phyloP scores from a whole-genome alignment of 2,329 filamentous ascomycete species.

The Fonsecaea monophora region DNA sequence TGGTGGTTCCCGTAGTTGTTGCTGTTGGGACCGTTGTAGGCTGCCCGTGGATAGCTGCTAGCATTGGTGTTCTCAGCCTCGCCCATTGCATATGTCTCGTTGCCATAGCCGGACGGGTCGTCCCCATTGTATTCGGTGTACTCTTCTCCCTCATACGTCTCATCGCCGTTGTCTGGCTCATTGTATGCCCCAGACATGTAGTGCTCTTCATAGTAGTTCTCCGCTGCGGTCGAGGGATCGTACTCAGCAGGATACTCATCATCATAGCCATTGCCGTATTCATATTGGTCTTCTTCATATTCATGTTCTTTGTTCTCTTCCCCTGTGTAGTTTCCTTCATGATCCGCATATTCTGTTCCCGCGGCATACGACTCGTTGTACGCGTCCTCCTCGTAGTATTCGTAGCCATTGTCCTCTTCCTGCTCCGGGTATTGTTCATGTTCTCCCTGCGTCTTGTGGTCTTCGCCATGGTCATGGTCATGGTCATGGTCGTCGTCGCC shows the following conservation, averaged over 20 bases:
- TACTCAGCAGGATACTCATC: neutral
- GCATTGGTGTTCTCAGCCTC: neutral
- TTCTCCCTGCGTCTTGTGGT: neutral
- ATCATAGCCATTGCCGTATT: slow-evolving; percentile 8
- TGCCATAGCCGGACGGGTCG: neutral
- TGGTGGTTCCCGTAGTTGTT: neutral
- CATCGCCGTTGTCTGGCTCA: slow-evolving; percentile 5
- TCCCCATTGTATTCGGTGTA: neutral
- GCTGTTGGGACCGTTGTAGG: neutral
- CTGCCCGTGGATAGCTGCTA: neutral
- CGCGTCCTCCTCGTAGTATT: neutral
- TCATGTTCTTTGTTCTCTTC: neutral
- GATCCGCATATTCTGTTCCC: neutral
- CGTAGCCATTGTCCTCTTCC: neutral
- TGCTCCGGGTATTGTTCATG: neutral
- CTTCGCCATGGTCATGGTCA: neutral
- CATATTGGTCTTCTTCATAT: neutral
- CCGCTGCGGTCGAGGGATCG: neutral
- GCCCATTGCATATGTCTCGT: neutral
- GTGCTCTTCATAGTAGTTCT: slow-evolving; percentile 4
- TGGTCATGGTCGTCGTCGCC: no score
- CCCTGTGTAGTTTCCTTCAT: slow-evolving; percentile 7
- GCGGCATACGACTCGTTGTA: neutral
- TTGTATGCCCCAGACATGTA: slow-evolving; percentile 21
- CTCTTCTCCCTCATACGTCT: neutral